A percentile compares a stretch with the other conserved stretches of the same genome.
Evolutionary conservation across 2,329 filamentous ascomycete species (phyloP).

Genomic region (Hymenoscyphus occultus): DNA sequence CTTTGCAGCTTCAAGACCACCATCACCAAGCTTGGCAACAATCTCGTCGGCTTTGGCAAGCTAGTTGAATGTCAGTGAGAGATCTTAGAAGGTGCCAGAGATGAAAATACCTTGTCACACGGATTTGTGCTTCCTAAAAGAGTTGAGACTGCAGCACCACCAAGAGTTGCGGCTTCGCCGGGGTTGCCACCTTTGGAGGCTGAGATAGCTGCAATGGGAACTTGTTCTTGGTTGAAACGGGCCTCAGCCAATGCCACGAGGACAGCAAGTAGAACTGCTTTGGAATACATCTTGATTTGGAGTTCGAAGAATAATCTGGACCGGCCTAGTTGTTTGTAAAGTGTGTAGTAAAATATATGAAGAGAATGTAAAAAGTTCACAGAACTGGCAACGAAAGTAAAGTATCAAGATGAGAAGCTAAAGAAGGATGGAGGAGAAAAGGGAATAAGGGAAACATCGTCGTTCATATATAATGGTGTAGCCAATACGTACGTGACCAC

Average conservation of each 20-base stretch:
- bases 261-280: constrained; percentile 9
- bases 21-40: constrained; percentile 55
- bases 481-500: background rate
- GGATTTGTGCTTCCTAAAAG: constrained; percentile 64
- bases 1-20: constrained; percentile 59
- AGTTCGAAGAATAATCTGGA: constrained; percentile 8
- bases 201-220: constrained; percentile 50
- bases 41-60: constrained; percentile 64
- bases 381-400: constrained; percentile 12
- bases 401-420: constrained; percentile 6
- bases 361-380: constrained; percentile 13
- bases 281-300: constrained; percentile 9
- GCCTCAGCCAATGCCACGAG: constrained; percentile 30
- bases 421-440: constrained; percentile 4
- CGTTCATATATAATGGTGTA: background rate
- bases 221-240: constrained; percentile 62
- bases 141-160: constrained; percentile 57
- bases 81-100: background rate
- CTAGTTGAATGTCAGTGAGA: constrained; percentile 36
- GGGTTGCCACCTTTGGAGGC: constrained; percentile 53
- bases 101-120: constrained; percentile 54
- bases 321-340: constrained; percentile 7
- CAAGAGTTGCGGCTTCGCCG: constrained; percentile 61
- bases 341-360: constrained; percentile 3
- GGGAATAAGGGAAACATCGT: background rate